Evolutionary conservation across 306 rosid genomes (phyloP), one percentile per base, ranked within the genome.

Genomic region (Quercus engelmannii): DNA sequence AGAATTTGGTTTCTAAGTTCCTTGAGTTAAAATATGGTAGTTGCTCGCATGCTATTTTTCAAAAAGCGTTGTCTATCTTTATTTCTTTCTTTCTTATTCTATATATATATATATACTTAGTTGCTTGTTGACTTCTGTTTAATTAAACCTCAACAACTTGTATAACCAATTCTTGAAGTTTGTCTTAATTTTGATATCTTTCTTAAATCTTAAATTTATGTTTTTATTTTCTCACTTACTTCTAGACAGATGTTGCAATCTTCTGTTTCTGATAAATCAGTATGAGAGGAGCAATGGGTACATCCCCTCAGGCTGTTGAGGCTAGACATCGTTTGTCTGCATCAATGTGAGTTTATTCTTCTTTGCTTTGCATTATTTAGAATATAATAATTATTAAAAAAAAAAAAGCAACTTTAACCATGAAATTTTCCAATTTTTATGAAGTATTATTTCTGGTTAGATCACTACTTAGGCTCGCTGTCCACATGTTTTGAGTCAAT

Each of bases 261-360:
- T 69, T 38, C 58, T 86, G 76, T 71, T 70, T 81, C 59, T 86
- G 77, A 78, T 4, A 43, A 75, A 55, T 58, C 63, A 17, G 59
- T 21, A 86, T 88, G 85, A 88, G 94, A 85, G 89, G 87, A 79
- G 76, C 86, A 76, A 92, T 87, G 96, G 97, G 89, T 14, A 71
- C 86, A 83, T 87, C 94, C 28, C 91, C 93, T 70, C 90, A 78
- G 51, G 77, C 89, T 1, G 78, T 75, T 82, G 97, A 89, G 84
- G 76, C 94, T 62, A 79, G 95, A 82, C 91, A 89, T 75, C 89
- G 95, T 30, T 84, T 87, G 73, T 87, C 93, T 51, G 61, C 94
- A 79, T 86, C 98, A 46, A 84, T 92, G 98, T 94, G 55, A 89
- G 97, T 78, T 67, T 74, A 78, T 71, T 51, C 79, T 79, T 43